Evolutionary conservation across 2,329 filamentous ascomycete genomes (phyloP).

Genomic region (Neopestalotiopsis sp.): DNA sequence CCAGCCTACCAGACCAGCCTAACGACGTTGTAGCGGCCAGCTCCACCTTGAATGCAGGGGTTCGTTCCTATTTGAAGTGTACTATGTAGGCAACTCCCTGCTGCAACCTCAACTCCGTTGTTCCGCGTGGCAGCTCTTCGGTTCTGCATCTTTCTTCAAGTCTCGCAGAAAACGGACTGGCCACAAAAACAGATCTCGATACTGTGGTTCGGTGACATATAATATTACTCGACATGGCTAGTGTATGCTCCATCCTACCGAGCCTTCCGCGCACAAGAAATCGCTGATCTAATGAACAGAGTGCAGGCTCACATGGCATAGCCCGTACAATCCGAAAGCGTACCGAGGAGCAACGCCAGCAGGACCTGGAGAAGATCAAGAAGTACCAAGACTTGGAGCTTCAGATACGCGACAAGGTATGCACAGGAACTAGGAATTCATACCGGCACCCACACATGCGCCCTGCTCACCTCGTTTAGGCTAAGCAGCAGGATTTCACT

Average conservation of each 20-base stretch:
- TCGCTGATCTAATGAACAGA: constrained; percentile 20
- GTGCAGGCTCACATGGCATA: constrained; percentile 74
- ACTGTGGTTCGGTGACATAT: not conserved
- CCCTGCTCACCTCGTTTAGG: not conserved
- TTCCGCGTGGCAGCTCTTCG: not conserved
- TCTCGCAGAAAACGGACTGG: not conserved
- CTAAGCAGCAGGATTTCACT: constrained; percentile 52
- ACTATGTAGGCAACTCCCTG: no score
- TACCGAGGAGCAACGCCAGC: constrained; percentile 72
- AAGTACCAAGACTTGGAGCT: constrained; percentile 76
- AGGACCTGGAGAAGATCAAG: constrained; percentile 76
- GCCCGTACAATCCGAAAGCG: constrained; percentile 68
- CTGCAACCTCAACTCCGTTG: no score
- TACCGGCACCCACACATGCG: not conserved
- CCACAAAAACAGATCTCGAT: not conserved
- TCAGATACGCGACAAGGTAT: constrained; percentile 69
- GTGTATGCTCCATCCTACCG: constrained; percentile 26
- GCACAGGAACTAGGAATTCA: constrained; percentile 9
- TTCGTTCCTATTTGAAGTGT: no score
- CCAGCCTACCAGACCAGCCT: no score
- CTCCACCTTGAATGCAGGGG: no score
- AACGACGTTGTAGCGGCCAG: no score
- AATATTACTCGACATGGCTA: constrained; percentile 31
- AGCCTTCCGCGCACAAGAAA: not conserved
- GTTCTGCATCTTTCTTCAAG: not conserved